phyloP scores from a whole-genome alignment of 305 asterid genomes.

The Euphrasia arctica region DNA sequence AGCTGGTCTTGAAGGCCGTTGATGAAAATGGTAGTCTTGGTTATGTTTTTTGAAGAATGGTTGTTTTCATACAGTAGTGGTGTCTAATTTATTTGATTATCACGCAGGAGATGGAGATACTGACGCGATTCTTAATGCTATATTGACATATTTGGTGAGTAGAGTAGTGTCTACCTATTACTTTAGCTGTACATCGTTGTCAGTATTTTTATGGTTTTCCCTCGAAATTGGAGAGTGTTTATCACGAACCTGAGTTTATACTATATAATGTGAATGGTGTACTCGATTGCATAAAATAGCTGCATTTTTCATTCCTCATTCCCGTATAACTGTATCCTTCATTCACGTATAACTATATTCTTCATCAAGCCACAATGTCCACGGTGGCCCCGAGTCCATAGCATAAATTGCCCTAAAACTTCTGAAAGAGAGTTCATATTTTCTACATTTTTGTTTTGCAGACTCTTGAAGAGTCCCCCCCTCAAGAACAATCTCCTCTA shows the following conservation, averaged over 20 bases:
- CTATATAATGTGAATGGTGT: background rate
- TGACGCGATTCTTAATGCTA: constrained; percentile 59
- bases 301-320: background rate
- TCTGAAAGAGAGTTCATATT: background rate
- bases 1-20: constrained; percentile 68
- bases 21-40: constrained; percentile 71
- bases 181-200: background rate
- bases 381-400: background rate
- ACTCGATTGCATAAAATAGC: background rate
- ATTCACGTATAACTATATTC: background rate
- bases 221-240: background rate
- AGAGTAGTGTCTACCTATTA: constrained; percentile 26
- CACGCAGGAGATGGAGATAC: constrained; percentile 59
- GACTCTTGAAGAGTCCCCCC: constrained; percentile 57
- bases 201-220: background rate
- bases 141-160: constrained; percentile 69
- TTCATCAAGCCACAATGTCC: background rate
- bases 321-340: too few relatives aligned
- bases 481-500: background rate
- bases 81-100: constrained; percentile 22
- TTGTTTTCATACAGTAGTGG: background rate
- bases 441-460: constrained; percentile 30
- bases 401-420: background rate
- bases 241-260: background rate
- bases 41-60: constrained; percentile 18